Percentiles rank a stretch among this genome's conserved stretches.
phyloP scores from a whole-genome alignment of 2,329 filamentous ascomycete species.

The Rosellinia necatrix region DNA sequence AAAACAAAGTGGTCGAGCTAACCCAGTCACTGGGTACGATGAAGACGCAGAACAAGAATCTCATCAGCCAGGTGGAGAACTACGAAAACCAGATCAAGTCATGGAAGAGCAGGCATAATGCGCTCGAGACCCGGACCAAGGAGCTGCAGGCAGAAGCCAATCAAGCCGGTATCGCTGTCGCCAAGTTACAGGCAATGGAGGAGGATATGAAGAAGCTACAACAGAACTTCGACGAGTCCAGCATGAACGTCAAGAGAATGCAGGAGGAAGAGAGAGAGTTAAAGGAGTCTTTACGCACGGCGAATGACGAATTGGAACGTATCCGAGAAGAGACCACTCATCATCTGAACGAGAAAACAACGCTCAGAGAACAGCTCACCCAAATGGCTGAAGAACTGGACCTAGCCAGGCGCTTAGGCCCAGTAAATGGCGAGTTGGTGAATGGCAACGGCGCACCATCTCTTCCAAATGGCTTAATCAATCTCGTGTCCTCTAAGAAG shows the following conservation, averaged over 20 bases:
- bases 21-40: slow-evolving; percentile 91
- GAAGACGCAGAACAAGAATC: slow-evolving; percentile 91
- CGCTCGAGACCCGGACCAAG: slow-evolving; percentile 85
- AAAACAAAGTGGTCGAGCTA: slow-evolving; percentile 99
- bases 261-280: slow-evolving; percentile 92
- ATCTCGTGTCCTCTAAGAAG: slow-evolving; percentile 95
- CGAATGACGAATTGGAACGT: slow-evolving; percentile 79
- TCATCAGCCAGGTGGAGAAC: slow-evolving; percentile 87
- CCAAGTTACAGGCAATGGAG: slow-evolving; percentile 88
- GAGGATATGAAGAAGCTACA: slow-evolving; percentile 94
- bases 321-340: slow-evolving; percentile 75
- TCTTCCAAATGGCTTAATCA: slow-evolving; percentile 80
- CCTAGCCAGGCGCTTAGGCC: slow-evolving; percentile 76
- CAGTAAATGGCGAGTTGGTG: slow-evolving; percentile 69
- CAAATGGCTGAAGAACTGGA: slow-evolving; percentile 94
- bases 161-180: slow-evolving; percentile 93
- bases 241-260: slow-evolving; percentile 86
- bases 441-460: slow-evolving; percentile 66
- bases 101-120: slow-evolving; percentile 91
- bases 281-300: slow-evolving; percentile 78
- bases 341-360: slow-evolving; percentile 83
- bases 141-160: slow-evolving; percentile 97
- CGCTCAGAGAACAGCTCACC: slow-evolving; percentile 82
- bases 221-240: slow-evolving; percentile 85
- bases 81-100: slow-evolving; percentile 96